Percentiles rank a stretch among this genome's conserved stretches.
phyloP scores from a whole-genome alignment of 2,329 filamentous ascomycete species.

The Myriosclerotinia duriaeana region DNA sequence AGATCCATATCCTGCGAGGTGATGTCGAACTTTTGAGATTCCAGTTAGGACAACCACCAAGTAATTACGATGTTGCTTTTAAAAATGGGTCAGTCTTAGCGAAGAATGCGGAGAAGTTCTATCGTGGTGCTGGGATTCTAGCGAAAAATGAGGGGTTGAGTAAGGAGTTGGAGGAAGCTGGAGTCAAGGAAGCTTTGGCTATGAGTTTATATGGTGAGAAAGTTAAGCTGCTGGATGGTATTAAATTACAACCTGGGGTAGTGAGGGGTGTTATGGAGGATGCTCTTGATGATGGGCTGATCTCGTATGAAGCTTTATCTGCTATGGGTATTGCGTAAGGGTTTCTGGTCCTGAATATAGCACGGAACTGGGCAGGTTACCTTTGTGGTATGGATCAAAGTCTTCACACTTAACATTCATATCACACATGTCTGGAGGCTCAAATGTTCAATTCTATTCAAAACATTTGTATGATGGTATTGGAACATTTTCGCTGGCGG shows the following conservation, averaged over 20 bases:
- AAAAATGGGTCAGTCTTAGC: constrained; percentile 50
- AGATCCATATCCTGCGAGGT: constrained; percentile 54
- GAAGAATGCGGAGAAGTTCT: constrained; percentile 58
- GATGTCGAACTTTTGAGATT: constrained; percentile 56
- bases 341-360: not conserved
- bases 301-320: constrained; percentile 24
- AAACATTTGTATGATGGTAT: no score
- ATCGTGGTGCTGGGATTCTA: constrained; percentile 49
- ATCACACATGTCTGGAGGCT: no score
- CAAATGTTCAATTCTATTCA: no score
- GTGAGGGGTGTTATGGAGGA: constrained; percentile 26
- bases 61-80: constrained; percentile 44
- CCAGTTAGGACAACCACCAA: constrained; percentile 49
- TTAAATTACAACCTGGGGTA: constrained; percentile 16
- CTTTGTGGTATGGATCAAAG: no score
- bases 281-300: constrained; percentile 31
- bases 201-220: constrained; percentile 47
- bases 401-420: no score
- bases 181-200: constrained; percentile 50
- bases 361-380: no score
- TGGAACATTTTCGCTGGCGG: no score
- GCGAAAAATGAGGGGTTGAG: constrained; percentile 43
- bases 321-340: constrained; percentile 25
- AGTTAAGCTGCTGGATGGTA: constrained; percentile 31
- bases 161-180: constrained; percentile 47